Evolutionary conservation across 768 basidiomycete species (phyloP), one percentile per base, ranked within the genome.

Genomic region (Sporobolomyces roseus): DNA sequence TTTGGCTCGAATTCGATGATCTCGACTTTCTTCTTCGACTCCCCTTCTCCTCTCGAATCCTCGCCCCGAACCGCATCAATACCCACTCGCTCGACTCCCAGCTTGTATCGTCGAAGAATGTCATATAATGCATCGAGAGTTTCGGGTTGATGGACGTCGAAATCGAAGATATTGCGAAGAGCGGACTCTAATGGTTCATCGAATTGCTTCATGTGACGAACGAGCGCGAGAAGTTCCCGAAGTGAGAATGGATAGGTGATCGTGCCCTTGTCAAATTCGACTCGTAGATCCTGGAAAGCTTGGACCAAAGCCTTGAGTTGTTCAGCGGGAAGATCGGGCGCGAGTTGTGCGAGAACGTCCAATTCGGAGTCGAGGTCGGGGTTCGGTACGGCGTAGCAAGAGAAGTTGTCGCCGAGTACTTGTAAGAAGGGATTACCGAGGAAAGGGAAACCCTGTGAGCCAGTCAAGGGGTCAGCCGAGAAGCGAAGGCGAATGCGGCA

Each of bases 181-280:
- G 56, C 48, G 6, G 53, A 33, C 21, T 64, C 62, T 59, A 72
- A 59, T n/a, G 65, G 12, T 14, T 68, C 32, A 3, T 55, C 56
- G 60, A 65, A 72, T 9, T 46, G 45, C 25, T 51, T 33, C 25
- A 66, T 25, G 62, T 72, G 70, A 12, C 70, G 70, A 3, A 55
- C 52, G 41, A 72, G 46, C 25, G 62, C 58, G 51, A 72, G 58
- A 17, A 68, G 38, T 29, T 72, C 70, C 19, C 70, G 70, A 2
- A 72, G 70, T 1, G 66, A 68, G 52, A 67, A 72, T 10, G 70
- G 70, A 59, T 72, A 72, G 13, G 66, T 27, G 25, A 72, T 46
- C 0, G 29, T 56, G 12, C 66, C 66, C 17, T 45, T 48, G 5
- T 66, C 65, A 48, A 71, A 71, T 17, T 56, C 65, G 17, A 46